phyloP scores from a whole-genome alignment of 169 alveolate species.

The Miamiensis avidus region DNA sequence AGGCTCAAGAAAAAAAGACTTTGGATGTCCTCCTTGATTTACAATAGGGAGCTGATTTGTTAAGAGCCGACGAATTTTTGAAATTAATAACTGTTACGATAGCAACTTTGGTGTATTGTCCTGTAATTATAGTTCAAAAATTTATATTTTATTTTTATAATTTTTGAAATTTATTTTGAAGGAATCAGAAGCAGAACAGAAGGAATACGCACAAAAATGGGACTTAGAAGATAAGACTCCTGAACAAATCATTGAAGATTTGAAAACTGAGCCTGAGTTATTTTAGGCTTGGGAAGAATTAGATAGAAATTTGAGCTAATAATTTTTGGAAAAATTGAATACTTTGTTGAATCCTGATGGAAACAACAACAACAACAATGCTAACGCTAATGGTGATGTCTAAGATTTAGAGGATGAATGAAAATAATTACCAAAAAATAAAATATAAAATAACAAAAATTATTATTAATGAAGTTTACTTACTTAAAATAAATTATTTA shows the following conservation, averaged over 20 bases:
- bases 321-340: too few species aligned
- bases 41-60: not conserved
- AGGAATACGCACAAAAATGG: not conserved
- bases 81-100: not conserved
- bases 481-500: too few species aligned
- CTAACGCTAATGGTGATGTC: too few species aligned
- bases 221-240: not conserved
- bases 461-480: too few species aligned
- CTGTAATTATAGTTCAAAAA: not conserved
- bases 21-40: not conserved
- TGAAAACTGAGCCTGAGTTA: not conserved
- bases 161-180: too few species aligned
- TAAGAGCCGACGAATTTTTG: not conserved
- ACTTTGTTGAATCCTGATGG: not conserved
- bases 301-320: not conserved
- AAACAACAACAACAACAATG: not conserved
- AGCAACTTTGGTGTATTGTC: not conserved
- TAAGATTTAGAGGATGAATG: too few species aligned
- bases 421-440: too few species aligned
- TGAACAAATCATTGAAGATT: not conserved
- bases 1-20: not conserved
- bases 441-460: too few species aligned
- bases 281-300: not conserved
- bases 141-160: too few species aligned
- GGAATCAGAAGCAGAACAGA: not conserved